Percentiles rank a stretch among this genome's conserved stretches.
Conservation (phyloP, 1,139 yeast genomes). For the Candida freyschussii region DNA sequence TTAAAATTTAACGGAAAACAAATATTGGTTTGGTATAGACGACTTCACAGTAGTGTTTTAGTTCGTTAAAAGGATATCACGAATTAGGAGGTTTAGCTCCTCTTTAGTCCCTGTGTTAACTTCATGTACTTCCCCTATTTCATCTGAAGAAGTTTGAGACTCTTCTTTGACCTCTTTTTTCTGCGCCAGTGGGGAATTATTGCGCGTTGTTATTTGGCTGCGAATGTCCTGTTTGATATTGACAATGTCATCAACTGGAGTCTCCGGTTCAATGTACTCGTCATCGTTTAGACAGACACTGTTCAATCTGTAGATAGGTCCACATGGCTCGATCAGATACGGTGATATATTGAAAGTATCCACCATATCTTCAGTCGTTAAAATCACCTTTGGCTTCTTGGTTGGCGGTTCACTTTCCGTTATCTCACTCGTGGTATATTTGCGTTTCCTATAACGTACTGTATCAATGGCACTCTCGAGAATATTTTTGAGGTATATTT, state of each 20-base stretch:
- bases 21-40: too few relatives aligned
- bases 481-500: slow-evolving; percentile 68
- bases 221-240: slow-evolving; percentile 16
- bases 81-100: slow-evolving; percentile 67
- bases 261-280: slow-evolving; percentile 39
- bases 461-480: slow-evolving; percentile 74
- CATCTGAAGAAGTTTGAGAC: not conserved
- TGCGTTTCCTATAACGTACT: slow-evolving; percentile 53
- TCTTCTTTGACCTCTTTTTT: slow-evolving; percentile 10
- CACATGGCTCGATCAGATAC: slow-evolving; percentile 62
- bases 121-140: slow-evolving; percentile 1
- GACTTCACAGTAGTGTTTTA: too few relatives aligned
- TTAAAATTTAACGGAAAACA: too few relatives aligned
- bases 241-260: slow-evolving; percentile 39
- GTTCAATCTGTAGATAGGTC: slow-evolving; percentile 49
- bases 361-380: slow-evolving; percentile 62
- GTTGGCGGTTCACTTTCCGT: slow-evolving; percentile 1
- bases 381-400: slow-evolving; percentile 32
- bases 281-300: slow-evolving; percentile 56
- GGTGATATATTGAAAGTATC: slow-evolving; percentile 64
- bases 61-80: slow-evolving; percentile 38
- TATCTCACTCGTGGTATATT: slow-evolving; percentile 30
- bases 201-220: slow-evolving; percentile 1
- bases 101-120: slow-evolving; percentile 56
- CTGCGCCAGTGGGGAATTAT: slow-evolving; percentile 8